These are phyloP conservation scores for Dinochytrium kinnereticum DNA, from an alignment of 371 early-diverging fungal species.

Conservation along the genomic window DNA sequence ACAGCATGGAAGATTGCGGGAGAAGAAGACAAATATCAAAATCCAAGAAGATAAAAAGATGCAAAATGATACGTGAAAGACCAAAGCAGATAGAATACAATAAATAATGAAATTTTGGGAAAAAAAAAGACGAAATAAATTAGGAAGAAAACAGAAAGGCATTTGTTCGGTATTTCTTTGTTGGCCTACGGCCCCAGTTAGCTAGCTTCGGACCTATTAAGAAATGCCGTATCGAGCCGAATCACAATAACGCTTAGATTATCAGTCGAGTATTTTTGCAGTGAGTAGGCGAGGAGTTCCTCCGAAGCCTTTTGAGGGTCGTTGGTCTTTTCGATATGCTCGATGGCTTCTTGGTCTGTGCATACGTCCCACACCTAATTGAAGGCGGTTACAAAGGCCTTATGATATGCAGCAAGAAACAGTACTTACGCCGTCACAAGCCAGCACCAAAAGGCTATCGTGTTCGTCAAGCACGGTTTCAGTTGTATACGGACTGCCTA, in stretches of 20 bases:
- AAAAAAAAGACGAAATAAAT: too few species aligned
- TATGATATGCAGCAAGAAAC: background rate
- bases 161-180: too few species aligned
- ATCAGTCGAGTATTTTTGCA: constrained; percentile 91
- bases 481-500: constrained; percentile 93
- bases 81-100: too few species aligned
- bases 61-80: too few species aligned
- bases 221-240: constrained; percentile 28
- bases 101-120: too few species aligned
- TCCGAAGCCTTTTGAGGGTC: constrained; percentile 86
- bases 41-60: too few species aligned
- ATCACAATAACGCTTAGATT: constrained; percentile 83
- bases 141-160: too few species aligned
- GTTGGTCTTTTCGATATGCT: constrained; percentile 73
- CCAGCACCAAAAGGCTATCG: constrained; percentile 88
- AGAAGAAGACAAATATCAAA: too few species aligned
- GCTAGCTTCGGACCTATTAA: background rate
- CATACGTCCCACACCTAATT: constrained; percentile 97
- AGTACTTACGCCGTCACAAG: constrained; percentile 93
- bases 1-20: too few species aligned
- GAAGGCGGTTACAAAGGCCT: background rate
- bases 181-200: too few species aligned
- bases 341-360: constrained; percentile 92
- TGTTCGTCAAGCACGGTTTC: constrained; percentile 75
- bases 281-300: constrained; percentile 82